A percentile compares a stretch with the other conserved stretches of the same genome.
These are phyloP conservation scores for Xylariaceae sp. DNA, from an alignment of 2,329 filamentous ascomycete genomes.

Conservation along the genomic window DNA sequence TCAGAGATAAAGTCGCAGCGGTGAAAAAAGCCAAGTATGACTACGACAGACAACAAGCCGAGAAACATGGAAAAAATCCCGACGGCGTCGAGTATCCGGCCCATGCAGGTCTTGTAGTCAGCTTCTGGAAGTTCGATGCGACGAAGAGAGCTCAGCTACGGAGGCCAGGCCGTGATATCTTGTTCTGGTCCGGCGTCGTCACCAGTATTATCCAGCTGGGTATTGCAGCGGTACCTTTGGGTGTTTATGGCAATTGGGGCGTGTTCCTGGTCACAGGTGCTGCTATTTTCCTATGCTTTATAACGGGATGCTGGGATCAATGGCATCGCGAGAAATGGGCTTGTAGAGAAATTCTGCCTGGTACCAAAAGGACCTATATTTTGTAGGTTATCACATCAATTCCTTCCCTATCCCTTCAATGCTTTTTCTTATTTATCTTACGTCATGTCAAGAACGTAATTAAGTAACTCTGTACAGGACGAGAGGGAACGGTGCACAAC, in stretches of 20 bases:
- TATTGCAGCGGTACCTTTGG: slow-evolving; percentile 13
- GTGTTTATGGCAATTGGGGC: slow-evolving; percentile 15
- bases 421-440: no score
- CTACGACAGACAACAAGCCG: neutral
- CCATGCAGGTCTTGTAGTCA: neutral
- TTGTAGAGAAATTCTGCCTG: slow-evolving; percentile 2
- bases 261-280: slow-evolving; percentile 13
- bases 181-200: slow-evolving; percentile 7
- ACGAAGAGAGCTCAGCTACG: neutral
- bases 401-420: neutral
- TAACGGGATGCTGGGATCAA: slow-evolving; percentile 17
- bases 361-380: slow-evolving; percentile 1
- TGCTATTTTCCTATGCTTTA: slow-evolving; percentile 7
- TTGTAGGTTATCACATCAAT: neutral
- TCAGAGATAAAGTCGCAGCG: neutral
- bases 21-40: neutral
- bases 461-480: slow-evolving; percentile 12
- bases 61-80: neutral
- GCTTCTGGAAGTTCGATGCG: slow-evolving; percentile 1
- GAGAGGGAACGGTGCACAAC: slow-evolving; percentile 14
- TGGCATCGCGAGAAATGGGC: slow-evolving; percentile 23
- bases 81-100: neutral
- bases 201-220: slow-evolving; percentile 11
- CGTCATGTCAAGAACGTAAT: no score
- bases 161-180: neutral